phyloP scores from a whole-genome alignment of 2,329 filamentous ascomycete species.

The Fusarium tjaetaba region DNA sequence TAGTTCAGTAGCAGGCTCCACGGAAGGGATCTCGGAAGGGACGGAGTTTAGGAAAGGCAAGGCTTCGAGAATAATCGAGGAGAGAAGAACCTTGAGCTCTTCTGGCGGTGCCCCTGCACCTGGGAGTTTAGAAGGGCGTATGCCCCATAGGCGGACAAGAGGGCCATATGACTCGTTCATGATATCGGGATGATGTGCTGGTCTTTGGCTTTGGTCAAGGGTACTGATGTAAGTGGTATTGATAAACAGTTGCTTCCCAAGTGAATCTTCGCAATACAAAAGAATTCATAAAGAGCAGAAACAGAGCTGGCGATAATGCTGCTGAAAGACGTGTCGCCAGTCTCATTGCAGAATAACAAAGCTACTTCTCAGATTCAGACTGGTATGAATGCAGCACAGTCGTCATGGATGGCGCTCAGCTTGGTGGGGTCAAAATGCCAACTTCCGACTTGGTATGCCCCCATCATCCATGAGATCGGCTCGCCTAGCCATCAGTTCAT shows the following conservation, averaged over 20 bases:
- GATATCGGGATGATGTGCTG: background rate
- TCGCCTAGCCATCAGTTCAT: constrained; percentile 1
- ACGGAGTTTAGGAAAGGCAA: constrained; percentile 66
- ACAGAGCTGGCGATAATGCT: background rate
- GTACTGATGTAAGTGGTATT: constrained; percentile 1
- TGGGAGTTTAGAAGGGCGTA: constrained; percentile 60
- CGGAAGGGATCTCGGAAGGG: constrained; percentile 50
- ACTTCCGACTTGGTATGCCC: constrained; percentile 24
- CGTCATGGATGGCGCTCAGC: constrained; percentile 29
- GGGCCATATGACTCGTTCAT: constrained; percentile 52
- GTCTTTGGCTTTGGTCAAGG: background rate
- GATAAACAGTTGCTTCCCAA: background rate
- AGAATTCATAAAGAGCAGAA: background rate
- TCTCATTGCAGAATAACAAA: background rate
- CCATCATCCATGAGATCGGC: background rate
- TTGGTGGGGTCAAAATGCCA: constrained; percentile 27
- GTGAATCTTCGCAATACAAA: background rate
- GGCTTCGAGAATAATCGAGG: constrained; percentile 65
- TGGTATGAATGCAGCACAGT: constrained; percentile 5
- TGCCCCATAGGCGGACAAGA: constrained; percentile 64
- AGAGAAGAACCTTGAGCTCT: constrained; percentile 62
- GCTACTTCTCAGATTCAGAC: background rate
- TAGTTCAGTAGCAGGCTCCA: constrained; percentile 32
- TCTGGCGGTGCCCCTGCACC: constrained; percentile 50
- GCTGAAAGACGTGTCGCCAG: background rate